Conservation (phyloP, 768 basidiomycete species). For the Mycena metata region DNA sequence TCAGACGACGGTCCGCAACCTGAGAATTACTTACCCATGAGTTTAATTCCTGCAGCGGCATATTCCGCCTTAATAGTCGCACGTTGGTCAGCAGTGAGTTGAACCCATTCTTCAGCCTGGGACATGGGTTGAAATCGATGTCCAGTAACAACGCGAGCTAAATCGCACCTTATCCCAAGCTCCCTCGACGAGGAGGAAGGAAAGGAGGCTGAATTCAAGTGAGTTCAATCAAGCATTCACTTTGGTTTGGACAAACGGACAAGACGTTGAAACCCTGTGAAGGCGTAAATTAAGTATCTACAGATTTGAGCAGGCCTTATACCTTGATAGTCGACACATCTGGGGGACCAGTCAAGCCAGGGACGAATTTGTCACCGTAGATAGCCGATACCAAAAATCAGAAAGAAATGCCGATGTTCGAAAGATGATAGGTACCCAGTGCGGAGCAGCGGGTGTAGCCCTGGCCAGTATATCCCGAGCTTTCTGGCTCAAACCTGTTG, state of each 20-base stretch:
- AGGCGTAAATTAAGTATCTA: not conserved
- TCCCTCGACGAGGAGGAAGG: slow-evolving; percentile 69
- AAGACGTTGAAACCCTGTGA: slow-evolving; percentile 72
- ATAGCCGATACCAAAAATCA: slow-evolving; percentile 24
- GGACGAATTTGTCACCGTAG: slow-evolving; percentile 58
- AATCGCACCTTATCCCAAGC: slow-evolving; percentile 67
- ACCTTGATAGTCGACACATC: slow-evolving; percentile 59
- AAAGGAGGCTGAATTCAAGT: slow-evolving; percentile 52
- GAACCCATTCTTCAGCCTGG: slow-evolving; percentile 66
- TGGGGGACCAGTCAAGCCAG: slow-evolving; percentile 64
- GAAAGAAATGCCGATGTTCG: too few species aligned
- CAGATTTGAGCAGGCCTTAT: slow-evolving; percentile 2
- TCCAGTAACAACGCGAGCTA: not conserved
- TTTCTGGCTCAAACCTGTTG: slow-evolving; percentile 45
- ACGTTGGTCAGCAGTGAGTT: slow-evolving; percentile 60
- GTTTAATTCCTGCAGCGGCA: slow-evolving; percentile 67
- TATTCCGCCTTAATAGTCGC: slow-evolving; percentile 65
- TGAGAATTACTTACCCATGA: slow-evolving; percentile 48
- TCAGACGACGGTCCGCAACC: too few species aligned
- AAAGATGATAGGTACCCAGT: slow-evolving; percentile 51
- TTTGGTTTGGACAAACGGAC: slow-evolving; percentile 44
- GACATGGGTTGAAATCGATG: not conserved
- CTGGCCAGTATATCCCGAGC: slow-evolving; percentile 50
- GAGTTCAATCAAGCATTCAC: slow-evolving; percentile 18
- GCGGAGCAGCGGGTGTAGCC: slow-evolving; percentile 62